phyloP scores from a whole-genome alignment of 2,329 filamentous ascomycete species.

The Fusarium dlaminii region DNA sequence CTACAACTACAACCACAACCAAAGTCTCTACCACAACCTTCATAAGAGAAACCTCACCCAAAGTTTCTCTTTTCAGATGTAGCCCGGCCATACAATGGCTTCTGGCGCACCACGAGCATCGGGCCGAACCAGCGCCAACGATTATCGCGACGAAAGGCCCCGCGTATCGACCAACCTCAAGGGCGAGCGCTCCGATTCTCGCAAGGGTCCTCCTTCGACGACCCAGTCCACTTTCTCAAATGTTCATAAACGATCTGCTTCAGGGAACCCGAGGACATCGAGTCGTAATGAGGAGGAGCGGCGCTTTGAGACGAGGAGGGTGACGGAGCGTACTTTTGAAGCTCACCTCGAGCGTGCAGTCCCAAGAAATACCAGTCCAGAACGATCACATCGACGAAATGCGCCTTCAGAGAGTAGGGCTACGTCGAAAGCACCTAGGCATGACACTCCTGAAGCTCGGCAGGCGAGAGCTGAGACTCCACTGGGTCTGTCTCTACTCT shows the following conservation, averaged over 20 bases:
- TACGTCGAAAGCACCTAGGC: conserved; percentile 50
- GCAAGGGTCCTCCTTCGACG: conserved; percentile 50
- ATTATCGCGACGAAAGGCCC: conserved; percentile 47
- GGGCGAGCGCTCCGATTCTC: conserved; percentile 49
- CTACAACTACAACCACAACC: neutral
- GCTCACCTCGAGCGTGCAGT: conserved; percentile 71
- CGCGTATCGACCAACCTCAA: conserved; percentile 49
- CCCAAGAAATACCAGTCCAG: conserved; percentile 67
- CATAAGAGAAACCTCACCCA: neutral
- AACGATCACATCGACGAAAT: conserved; percentile 58
- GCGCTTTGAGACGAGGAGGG: conserved; percentile 61
- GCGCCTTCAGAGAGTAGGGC: conserved; percentile 50
- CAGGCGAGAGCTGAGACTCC: conserved; percentile 56
- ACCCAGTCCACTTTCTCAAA: conserved; percentile 49
- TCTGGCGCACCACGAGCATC: conserved; percentile 54
- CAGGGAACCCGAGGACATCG: conserved; percentile 62
- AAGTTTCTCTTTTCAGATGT: conserved; percentile 45
- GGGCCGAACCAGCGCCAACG: conserved; percentile 55
- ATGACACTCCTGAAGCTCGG: conserved; percentile 57
- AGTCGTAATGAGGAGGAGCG: conserved; percentile 56
- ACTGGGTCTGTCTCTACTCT: conserved; percentile 53
- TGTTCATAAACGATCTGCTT: conserved; percentile 65
- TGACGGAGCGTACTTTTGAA: conserved; percentile 65
- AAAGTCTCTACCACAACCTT: neutral
- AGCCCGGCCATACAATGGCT: conserved; percentile 52